Evolutionary conservation across 1,284 basidiomycete species (phyloP), one percentile per base, ranked within the genome.

Genomic region (Coniferiporia weirii): DNA sequence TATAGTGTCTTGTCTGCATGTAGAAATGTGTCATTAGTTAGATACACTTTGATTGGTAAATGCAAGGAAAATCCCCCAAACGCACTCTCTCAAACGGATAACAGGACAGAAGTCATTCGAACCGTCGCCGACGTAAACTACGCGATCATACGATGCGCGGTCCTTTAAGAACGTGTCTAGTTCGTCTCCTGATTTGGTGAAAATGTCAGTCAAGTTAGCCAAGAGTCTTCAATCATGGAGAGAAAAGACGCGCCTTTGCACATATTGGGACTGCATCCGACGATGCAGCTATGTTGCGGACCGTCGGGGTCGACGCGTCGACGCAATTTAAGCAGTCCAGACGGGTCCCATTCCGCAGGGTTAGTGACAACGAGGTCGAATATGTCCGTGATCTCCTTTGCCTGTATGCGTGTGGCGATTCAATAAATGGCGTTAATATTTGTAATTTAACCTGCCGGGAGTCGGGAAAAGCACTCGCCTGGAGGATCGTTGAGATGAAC

Each of bases 181-280:
- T 72, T 99, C 96, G 65, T 91, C 87, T 45, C 96, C 91, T 93
- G 65, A 5, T n/a, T 40, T 27, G 22, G 62, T 17, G 38, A 36
- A 36, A 49, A 61, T 54, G 32, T 35, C 36, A 50, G 22, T 35
- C 51, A n/a, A 44, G 43, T 40, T 40, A 15, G 15, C 38, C 38
- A 40, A 10, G 36, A 38, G 2, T 27, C 27, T 27, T 27, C 27
- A 50, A 13, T 12, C 19, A 46, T 17, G 15, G 8, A 15, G 36
- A 38, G 27, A 32, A 35, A 36, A 36, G 13, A 61, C 66, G 59
- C 38, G 86, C 91, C 96, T 80, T 99, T 99, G 80, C 96, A 99
- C 95, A 99, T 98, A 76, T 99, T 99, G 9, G 91, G 83, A 60
- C 87, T 87, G 77, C 96, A 99, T 13, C 96, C 96, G 56, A 98